Evolutionary conservation across 148 eudicot species (phyloP).

Genomic region (Amaranthus palmeri): DNA sequence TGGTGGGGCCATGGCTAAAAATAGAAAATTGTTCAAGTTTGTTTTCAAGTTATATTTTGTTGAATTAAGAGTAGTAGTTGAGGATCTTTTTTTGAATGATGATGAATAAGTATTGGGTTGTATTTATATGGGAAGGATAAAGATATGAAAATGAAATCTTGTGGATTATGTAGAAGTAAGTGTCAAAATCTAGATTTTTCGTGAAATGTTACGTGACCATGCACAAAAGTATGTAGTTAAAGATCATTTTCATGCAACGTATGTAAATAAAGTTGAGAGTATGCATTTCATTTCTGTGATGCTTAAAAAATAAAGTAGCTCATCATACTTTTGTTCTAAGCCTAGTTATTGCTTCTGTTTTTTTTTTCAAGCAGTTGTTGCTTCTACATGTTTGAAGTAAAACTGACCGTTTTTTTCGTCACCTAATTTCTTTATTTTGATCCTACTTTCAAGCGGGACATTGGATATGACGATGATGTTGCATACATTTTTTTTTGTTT

Average conservation of each 20-base stretch:
- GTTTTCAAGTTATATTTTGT: background rate
- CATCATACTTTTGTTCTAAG: too few relatives aligned
- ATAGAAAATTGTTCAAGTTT: too few relatives aligned
- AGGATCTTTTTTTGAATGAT: background rate
- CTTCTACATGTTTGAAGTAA: too few relatives aligned
- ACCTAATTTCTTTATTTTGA: too few relatives aligned
- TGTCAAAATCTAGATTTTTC: too few relatives aligned
- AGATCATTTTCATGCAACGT: conserved; percentile 17
- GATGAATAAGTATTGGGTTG: conserved; percentile 4
- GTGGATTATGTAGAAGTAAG: conserved; percentile 12
- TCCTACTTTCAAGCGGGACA: too few relatives aligned
- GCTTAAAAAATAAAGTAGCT: conserved; percentile 9
- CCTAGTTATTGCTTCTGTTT: background rate
- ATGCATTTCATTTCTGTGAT: conserved; percentile 15
- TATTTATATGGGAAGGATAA: conserved; percentile 17
- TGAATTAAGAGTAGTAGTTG: background rate
- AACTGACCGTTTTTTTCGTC: too few relatives aligned
- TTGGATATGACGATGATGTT: too few relatives aligned
- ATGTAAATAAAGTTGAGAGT: conserved; percentile 15
- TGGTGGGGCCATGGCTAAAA: conserved; percentile 59
- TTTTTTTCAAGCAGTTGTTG: background rate
- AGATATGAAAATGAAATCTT: conserved; percentile 8
- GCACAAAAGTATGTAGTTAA: conserved; percentile 12
- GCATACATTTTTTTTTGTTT: too few relatives aligned
- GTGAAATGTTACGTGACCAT: conserved; percentile 10